Evolutionary conservation across 2,329 filamentous ascomycete species (phyloP), one percentile per base, ranked within the genome.

Genomic region (Cytospora schulzeri): DNA sequence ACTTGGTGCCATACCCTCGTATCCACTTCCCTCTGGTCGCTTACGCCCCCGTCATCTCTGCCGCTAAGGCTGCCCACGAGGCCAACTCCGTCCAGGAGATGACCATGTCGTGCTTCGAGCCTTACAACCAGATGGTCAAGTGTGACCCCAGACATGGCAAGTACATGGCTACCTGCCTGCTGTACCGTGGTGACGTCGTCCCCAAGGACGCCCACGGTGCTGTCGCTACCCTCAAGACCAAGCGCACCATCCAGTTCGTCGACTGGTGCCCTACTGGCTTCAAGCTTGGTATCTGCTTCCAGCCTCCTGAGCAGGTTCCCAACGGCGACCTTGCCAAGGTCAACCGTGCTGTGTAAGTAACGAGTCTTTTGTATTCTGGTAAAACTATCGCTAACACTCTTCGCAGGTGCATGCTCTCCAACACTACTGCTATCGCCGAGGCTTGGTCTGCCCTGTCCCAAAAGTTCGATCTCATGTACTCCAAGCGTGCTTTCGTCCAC

Each of bases 401-500:
- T 4, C 35, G 0, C 12, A 92, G 90, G 71, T 97, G 94, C 89
- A 98, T 99, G 95, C 85, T 99, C 69, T 94, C 91, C 82, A 96
- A 99, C 88, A 99, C 95, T 73, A 99, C 95, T 60, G 94, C 95
- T 75, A 99, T 99, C 75, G 91, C 94, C 76, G 94, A 98, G 84
- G 95, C 95, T 69, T 99, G 95, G 95, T 93, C 91, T 69, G 93
- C 93, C 71, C 88, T 99, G 70, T 96, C 93, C 68, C 88, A 90
- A 87, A 99, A 99, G 85, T 99, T 99, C 85, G 95, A 99, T 77
- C 92, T 99, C 79, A 99, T 99, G 95, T 97, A 98, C 89, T 96
- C 92, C 80, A 99, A 99, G 91, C 95, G 95, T 85, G 95, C 95
- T 68, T 99, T 99, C 83, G 95, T 99, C 70, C 95, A 99, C 84